Percentiles rank a stretch among this genome's conserved stretches.
Evolutionary conservation across 495 filamentous ascomycete species (phyloP).

Genomic region (Platismatia glauca): DNA sequence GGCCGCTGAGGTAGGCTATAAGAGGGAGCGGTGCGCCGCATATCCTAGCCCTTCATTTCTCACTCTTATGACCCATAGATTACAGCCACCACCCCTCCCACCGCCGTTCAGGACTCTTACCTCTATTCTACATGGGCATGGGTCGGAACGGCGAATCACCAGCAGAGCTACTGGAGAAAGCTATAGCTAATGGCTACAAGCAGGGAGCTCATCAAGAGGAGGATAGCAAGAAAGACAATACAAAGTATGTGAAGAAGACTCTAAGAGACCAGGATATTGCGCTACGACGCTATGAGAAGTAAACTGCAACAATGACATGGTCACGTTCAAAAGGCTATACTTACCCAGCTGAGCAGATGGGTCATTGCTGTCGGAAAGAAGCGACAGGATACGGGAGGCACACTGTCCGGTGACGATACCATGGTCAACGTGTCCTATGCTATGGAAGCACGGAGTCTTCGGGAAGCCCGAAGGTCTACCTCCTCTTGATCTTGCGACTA

Average conservation of each 20-base stretch:
- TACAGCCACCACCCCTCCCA: background rate
- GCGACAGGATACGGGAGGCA: background rate
- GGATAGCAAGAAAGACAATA: constrained; percentile 1
- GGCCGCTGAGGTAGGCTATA: background rate
- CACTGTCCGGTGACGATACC: background rate
- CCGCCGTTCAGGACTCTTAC: background rate
- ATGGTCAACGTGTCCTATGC: too few species aligned
- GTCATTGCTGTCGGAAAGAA: background rate
- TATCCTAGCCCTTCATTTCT: background rate
- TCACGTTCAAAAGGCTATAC: background rate
- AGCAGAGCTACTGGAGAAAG: background rate
- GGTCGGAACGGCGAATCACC: background rate
- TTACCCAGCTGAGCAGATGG: background rate
- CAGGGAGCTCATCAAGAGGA: background rate
- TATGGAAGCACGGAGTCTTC: constrained; percentile 3
- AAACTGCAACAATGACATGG: background rate
- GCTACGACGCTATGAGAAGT: constrained; percentile 13
- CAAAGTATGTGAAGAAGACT: constrained; percentile 5
- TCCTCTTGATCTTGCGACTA: constrained; percentile 15
- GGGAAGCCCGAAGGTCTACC: constrained; percentile 14
- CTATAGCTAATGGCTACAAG: constrained; percentile 3
- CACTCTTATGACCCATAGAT: background rate
- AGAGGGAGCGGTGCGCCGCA: background rate
- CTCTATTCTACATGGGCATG: background rate
- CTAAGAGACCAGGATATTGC: constrained; percentile 11